Evolutionary conservation across 805 yeast species (phyloP), one percentile per base, ranked within the genome.

Genomic region (Candida golubevii): DNA sequence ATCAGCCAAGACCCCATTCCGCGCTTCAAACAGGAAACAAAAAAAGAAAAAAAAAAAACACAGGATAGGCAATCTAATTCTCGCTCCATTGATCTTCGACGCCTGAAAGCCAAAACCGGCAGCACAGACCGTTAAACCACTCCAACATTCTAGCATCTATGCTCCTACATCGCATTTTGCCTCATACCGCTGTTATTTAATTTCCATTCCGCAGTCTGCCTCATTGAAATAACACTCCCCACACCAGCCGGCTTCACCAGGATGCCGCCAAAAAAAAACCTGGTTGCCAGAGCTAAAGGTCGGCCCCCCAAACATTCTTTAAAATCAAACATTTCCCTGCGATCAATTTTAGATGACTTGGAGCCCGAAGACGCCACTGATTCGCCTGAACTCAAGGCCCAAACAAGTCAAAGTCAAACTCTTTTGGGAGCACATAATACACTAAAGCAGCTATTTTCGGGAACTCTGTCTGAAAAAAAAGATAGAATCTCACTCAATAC

Each of bases 361-460:
- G 48, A 44, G 31, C 40, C 54, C 14, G 53, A 48, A 18, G 49
- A 42, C 14, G 30, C 45, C 1, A 38, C 28, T 31, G 38, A 37
- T 32, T 37, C 45, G n/a, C 6, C 27, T 9, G 42, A 35, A 14
- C n/a, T 13, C 13, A 38, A 28, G 11, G 37, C 45, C 31, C 39
- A 23, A 2, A 35, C 26, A 26, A 43, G 41, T 15, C 41, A 44
- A 32, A 49, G 51, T 33, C 49, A 43, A 42, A 47, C 46, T 29
- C 34, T 53, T 29, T 38, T 51, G 15, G 54, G 55, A 14, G 27
- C 51, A 12, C 55, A 49, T 39, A 53, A 53, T 29, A 36, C 48
- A 23, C 51, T 53, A 38, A 52, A 47, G 11, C 54, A 49, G 47
- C 52, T 51, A 15, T 48, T 53, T n/a, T 42, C 47, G 13, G 49